Base-by-base conservation (phyloP, 441 rosid genomes). In the Brassica hybrid region DNA sequence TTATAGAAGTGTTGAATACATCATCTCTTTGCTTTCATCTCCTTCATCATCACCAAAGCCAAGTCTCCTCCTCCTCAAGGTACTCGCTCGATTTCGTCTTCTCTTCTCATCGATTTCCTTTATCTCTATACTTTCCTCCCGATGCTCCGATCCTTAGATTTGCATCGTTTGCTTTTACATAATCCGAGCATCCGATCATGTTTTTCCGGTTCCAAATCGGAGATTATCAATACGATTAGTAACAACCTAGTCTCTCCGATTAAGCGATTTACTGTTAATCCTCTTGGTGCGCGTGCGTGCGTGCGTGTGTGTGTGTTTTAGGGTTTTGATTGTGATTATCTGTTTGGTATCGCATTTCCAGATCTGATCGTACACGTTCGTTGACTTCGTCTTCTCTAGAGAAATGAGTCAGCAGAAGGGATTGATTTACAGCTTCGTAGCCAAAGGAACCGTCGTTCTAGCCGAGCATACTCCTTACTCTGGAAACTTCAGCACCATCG, bases 401-500 rank as follows among this genome's bases (percentile, higher is more conserved):
- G 83, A 34, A 71, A 96, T 96, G 98, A 92, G 76, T 84, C 97
- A 85, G 79, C 59, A 16, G 59, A 90, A 86, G 80, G 99, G 98
- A 34, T 85, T 96, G 86, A 96, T 96, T 56, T 96, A 96, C 78
- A 91, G 98, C 87, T 96, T 96, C 73, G 97, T 92, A 71, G 93
- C 98, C 0, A 96, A 90, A 80, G 99, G 99, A 67, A 94, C 89
- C 7, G 92, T 96, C 41, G 98, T 96, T 67, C 56, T 96, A 74
- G 98, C 99, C 0, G 99, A 96, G 80, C 98, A 96, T 84, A 96
- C 99, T 1, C 81, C 94, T 2, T 96, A 89, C 81, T 86, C 98
- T 0, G 99, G 99, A 65, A 96, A 96, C 84, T 96, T 96, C 67
- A 92, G 99, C 85, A 94, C 99, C 81, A 85, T 96, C 60, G 99